Conservation (phyloP, 106 monocot genomes). For the Amphibolis antarctica region DNA sequence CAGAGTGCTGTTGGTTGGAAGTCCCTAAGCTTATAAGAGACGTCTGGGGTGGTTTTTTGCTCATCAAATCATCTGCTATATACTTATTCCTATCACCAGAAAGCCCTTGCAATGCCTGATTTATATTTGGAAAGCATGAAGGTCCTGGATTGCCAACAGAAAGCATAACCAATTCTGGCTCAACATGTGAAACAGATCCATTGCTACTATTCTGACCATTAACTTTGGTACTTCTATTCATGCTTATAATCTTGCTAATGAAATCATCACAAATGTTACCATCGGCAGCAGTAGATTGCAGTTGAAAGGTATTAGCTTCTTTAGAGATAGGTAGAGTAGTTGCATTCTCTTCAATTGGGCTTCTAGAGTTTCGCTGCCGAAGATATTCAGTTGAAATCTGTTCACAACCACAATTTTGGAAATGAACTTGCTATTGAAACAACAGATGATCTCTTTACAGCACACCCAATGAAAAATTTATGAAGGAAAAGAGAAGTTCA, state of each 20-base stretch:
- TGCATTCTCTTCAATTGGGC: slow-evolving; percentile 21
- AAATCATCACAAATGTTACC: slow-evolving; percentile 15
- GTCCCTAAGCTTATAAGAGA: slow-evolving; percentile 49
- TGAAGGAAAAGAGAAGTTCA: background rate
- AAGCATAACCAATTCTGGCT: slow-evolving; percentile 28
- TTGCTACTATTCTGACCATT: slow-evolving; percentile 23
- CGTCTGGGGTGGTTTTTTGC: slow-evolving; percentile 23
- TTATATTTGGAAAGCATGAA: slow-evolving; percentile 17
- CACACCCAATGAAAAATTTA: background rate
- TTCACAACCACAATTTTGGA: background rate
- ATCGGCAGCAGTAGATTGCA: slow-evolving; percentile 10
- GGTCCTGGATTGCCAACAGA: slow-evolving; percentile 30
- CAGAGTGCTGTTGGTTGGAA: slow-evolving; percentile 24
- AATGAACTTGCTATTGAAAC: background rate
- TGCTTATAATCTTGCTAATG: slow-evolving; percentile 11
- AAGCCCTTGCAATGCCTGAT: slow-evolving; percentile 15
- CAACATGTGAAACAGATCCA: slow-evolving; percentile 33
- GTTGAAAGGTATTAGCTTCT: slow-evolving; percentile 14
- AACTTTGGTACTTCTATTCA: slow-evolving; percentile 19
- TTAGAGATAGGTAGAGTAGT: slow-evolving; percentile 13
- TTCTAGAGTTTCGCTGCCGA: slow-evolving; percentile 6
- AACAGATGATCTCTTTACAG: background rate
- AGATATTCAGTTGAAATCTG: background rate
- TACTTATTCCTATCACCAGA: slow-evolving; percentile 28
- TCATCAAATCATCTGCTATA: slow-evolving; percentile 17